phyloP scores from a whole-genome alignment of 768 basidiomycete species.

The Phanerochaete carnosa region DNA sequence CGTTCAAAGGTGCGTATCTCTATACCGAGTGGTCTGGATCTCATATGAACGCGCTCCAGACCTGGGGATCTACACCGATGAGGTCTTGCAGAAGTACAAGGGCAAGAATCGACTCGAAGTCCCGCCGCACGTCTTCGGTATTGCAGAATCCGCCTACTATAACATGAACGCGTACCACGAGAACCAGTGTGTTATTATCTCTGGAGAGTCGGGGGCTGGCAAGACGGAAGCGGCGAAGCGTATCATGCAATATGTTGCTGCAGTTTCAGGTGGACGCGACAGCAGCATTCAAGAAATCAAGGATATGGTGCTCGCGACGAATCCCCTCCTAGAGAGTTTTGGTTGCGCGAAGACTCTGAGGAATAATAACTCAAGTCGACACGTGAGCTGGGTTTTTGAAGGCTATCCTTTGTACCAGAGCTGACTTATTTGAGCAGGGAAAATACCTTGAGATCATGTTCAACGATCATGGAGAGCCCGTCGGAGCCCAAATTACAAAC shows the following conservation, averaged over 20 bases:
- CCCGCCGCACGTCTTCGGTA: conserved; percentile 95
- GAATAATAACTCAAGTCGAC: conserved; percentile 98
- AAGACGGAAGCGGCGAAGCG: conserved; percentile 99
- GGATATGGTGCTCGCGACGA: conserved; percentile 99
- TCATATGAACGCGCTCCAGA: conserved; percentile 42
- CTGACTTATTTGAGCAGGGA: conserved; percentile 51
- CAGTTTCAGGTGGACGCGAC: conserved; percentile 85
- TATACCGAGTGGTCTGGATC: background rate
- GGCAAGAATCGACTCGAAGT: conserved; percentile 99
- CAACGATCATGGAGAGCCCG: conserved; percentile 86
- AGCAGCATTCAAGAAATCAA: conserved; percentile 96
- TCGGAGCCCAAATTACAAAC: conserved; percentile 98
- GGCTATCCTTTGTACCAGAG: background rate
- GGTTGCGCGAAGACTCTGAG: conserved; percentile 98
- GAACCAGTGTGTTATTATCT: conserved; percentile 99
- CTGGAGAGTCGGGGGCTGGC: conserved; percentile 97
- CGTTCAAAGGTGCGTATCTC: conserved; percentile 71
- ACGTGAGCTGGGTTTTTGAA: conserved; percentile 56
- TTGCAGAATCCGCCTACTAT: conserved; percentile 97
- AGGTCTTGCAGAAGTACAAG: conserved; percentile 78
- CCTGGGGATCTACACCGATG: conserved; percentile 96
- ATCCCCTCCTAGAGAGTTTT: conserved; percentile 95
- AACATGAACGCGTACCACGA: conserved; percentile 99
- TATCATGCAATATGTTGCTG: conserved; percentile 99
- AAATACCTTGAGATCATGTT: conserved; percentile 99